These are phyloP conservation scores for Paraphaeosphaeria sporulosa DNA, from an alignment of 2,329 filamentous ascomycete genomes.

Conservation along the genomic window DNA sequence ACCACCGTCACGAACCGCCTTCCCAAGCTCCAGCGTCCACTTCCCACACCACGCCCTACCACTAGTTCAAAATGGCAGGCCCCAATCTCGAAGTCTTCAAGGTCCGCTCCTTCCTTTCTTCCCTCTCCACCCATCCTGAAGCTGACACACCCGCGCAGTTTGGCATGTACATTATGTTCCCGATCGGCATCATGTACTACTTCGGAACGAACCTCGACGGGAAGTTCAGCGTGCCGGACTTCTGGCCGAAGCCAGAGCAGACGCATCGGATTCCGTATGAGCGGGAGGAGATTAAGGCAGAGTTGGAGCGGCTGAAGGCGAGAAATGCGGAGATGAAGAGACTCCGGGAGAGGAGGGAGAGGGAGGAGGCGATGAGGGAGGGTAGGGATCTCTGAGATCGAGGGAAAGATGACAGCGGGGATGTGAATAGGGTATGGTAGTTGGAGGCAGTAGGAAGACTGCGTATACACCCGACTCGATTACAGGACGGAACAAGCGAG, in stretches of 20 bases:
- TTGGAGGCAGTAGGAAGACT: too few relatives aligned
- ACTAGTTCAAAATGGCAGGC: conserved; percentile 69
- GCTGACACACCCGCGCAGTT: conserved; percentile 71
- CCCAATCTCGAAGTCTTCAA: conserved; percentile 96
- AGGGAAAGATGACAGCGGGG: conserved; percentile 26
- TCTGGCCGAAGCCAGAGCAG: conserved; percentile 88
- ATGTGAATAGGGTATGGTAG: conserved; percentile 23
- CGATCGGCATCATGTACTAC: conserved; percentile 99
- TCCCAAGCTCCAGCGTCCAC: not conserved
- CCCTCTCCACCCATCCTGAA: conserved; percentile 10
- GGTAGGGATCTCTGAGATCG: conserved; percentile 42
- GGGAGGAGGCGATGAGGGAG: conserved; percentile 38
- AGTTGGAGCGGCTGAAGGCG: conserved; percentile 75
- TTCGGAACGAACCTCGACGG: conserved; percentile 98
- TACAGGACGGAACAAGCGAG: conserved; percentile 6
- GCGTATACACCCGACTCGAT: too few relatives aligned
- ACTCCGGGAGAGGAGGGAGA: conserved; percentile 52
- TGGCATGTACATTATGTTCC: conserved; percentile 98
- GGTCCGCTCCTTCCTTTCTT: conserved; percentile 56
- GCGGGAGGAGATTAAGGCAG: conserved; percentile 80
- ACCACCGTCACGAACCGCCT: conserved; percentile 1
- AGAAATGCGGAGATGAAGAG: conserved; percentile 57
- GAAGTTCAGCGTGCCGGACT: conserved; percentile 80
- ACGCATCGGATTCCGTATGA: conserved; percentile 80
- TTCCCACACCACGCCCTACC: conserved; percentile 12